These are phyloP conservation scores for Loxodes magnus DNA, from an alignment of 73 alveolate genomes.

Conservation along the genomic window DNA sequence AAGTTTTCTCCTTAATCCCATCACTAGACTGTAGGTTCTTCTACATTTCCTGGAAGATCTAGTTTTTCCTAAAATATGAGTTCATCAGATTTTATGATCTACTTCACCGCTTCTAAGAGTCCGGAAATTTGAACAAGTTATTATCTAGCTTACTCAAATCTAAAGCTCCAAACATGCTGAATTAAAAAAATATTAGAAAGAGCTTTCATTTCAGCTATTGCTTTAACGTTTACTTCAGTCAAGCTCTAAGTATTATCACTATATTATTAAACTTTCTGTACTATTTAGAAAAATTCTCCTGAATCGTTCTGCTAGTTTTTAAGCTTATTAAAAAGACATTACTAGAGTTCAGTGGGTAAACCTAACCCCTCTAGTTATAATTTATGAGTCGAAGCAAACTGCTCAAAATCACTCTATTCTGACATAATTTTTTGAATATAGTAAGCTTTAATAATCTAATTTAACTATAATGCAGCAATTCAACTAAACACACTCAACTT, in stretches of 20 bases:
- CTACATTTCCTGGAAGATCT: conserved; percentile 11
- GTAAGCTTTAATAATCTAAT: too few relatives aligned
- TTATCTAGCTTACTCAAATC: conserved; percentile 51
- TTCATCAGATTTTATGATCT: conserved; percentile 10
- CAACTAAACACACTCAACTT: too few relatives aligned
- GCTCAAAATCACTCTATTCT: too few relatives aligned
- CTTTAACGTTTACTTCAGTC: conserved; percentile 10
- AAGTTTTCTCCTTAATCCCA: conserved; percentile 4
- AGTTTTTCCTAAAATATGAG: too few relatives aligned
- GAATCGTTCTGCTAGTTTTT: conserved; percentile 63
- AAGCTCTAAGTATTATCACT: too few relatives aligned
- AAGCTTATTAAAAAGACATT: conserved; percentile 48
- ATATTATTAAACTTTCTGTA: conserved; percentile 60
- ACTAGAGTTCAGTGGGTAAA: conserved; percentile 56
- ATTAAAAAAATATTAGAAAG: conserved; percentile 63
- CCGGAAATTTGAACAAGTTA: conserved; percentile 33
- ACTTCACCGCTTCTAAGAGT: conserved; percentile 19
- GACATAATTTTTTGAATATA: too few relatives aligned
- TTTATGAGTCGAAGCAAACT: conserved; percentile 51
- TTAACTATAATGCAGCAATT: too few relatives aligned
- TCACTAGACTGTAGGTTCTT: conserved; percentile 9
- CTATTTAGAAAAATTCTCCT: conserved; percentile 55
- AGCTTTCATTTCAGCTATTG: conserved; percentile 27
- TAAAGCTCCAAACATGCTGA: conserved; percentile 92
- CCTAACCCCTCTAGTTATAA: conserved; percentile 53